These are phyloP conservation scores for Rhododendron ovatum DNA, from an alignment of 148 eudicot species.

Conservation along the genomic window DNA sequence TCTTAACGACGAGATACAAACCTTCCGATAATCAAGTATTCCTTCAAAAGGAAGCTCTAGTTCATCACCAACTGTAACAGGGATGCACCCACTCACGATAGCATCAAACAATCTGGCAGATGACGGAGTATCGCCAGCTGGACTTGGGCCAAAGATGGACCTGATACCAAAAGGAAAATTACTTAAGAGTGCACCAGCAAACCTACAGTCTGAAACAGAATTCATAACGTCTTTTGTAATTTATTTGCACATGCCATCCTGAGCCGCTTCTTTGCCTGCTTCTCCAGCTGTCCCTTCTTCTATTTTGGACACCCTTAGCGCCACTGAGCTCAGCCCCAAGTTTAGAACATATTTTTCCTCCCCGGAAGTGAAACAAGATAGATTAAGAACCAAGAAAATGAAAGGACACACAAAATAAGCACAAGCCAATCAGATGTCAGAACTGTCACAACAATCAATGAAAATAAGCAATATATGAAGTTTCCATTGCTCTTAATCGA, in stretches of 20 bases:
- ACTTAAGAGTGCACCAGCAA: neutral
- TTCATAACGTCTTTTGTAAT: constrained; percentile 10
- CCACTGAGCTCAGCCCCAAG: constrained; percentile 70
- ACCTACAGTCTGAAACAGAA: neutral
- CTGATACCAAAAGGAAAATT: constrained; percentile 33
- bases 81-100: constrained; percentile 96
- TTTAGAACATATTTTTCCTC: constrained; percentile 93
- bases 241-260: constrained; percentile 90
- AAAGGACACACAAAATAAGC: neutral
- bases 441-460: neutral
- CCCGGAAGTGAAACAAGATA: constrained; percentile 34
- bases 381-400: neutral
- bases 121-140: constrained; percentile 99
- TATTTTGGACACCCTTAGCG: constrained; percentile 59
- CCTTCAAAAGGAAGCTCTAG: constrained; percentile 99
- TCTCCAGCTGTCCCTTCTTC: constrained; percentile 94
- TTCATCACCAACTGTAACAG: constrained; percentile 92
- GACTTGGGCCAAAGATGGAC: constrained; percentile 83
- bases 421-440: neutral
- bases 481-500: neutral
- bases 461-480: neutral
- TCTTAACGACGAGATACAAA: constrained; percentile 12
- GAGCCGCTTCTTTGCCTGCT: constrained; percentile 87
- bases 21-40: constrained; percentile 92
- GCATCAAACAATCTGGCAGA: constrained; percentile 98